Evolutionary conservation across 371 early-diverging fungal species (phyloP).

Genomic region (Zopfochytrium polystomum): DNA sequence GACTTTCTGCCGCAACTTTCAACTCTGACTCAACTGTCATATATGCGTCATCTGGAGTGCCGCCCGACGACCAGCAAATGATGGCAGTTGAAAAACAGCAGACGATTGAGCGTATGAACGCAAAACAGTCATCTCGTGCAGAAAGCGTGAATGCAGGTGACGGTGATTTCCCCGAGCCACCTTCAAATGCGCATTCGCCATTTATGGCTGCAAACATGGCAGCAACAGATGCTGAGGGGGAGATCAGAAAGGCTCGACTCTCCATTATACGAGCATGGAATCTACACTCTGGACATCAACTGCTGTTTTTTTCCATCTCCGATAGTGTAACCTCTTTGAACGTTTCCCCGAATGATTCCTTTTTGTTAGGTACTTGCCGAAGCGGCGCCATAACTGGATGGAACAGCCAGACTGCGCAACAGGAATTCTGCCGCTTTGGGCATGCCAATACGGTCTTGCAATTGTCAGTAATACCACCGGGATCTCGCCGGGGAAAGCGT

Average conservation of each 20-base stretch:
- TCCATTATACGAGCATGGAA: conserved; percentile 24
- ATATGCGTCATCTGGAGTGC: conserved; percentile 19
- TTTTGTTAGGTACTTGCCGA: conserved; percentile 11
- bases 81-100: conserved; percentile 19
- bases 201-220: background rate
- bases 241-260: conserved; percentile 13
- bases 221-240: conserved; percentile 19
- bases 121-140: too few species aligned
- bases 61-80: conserved; percentile 29
- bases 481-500: too few species aligned
- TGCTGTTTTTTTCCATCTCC: conserved; percentile 15
- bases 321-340: conserved; percentile 19
- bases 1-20: conserved; percentile 21
- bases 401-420: conserved; percentile 10
- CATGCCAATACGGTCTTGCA: conserved; percentile 12
- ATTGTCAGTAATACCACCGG: conserved; percentile 4
- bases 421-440: conserved; percentile 16
- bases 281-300: conserved; percentile 22
- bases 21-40: conserved; percentile 10
- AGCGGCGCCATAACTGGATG: conserved; percentile 18
- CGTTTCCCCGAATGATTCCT: background rate
- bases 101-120: conserved; percentile 5
- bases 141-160: too few species aligned
- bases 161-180: too few species aligned
- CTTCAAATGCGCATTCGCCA: background rate